Base-by-base conservation (phyloP, 257 asterid genomes). In the Misopates orontium region DNA sequence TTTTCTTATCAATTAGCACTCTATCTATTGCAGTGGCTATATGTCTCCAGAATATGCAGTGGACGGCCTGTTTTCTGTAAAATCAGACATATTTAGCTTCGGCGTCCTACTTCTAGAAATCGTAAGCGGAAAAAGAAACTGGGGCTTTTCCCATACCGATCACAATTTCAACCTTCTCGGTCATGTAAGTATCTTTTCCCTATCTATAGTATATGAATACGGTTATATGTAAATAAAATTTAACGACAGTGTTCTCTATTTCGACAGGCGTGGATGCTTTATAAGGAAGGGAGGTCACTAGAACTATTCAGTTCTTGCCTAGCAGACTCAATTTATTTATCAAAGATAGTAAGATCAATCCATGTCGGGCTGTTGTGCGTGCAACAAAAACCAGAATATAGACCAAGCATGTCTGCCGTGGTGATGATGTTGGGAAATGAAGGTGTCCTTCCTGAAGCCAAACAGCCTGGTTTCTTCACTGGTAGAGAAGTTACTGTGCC, bases 201-300 rank as follows among this genome's bases (percentile, higher is more conserved):
- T 9, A 5, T 7, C 13, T 4, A 32, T 21, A 1, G 15, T 49
- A 18, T 49, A 6, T n/a, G 10, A 36, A 36, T 36, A 9, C 10
- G 11, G 6, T 36, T 3, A 36, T 3, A 36, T 36, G 10, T 3
- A 36, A 36, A 3, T 36, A 36, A 1, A 1, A 36, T 1, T 36
- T 36, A 36, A 1, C 42, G 8, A 1, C 4, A 36, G 42, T 36
- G 36, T 36, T 10, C 14, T 31, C 7, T 57, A 13, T 15, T 56
- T 18, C 4, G 28, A 21, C 69, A 72, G 72, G 72, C 77, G 58
- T 72, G 72, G 77, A 16, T n/a, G n/a, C 47, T 70, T n/a, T 64
- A 69, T 69, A 71, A 16, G 21, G 73, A 70, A 56, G 79, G 50
- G 16, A 58, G 70, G 25, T 18, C 45, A 1, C 17, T 47, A 31